phyloP scores from a whole-genome alignment of 495 filamentous ascomycete species.

The Podospora pseudoanserina region DNA sequence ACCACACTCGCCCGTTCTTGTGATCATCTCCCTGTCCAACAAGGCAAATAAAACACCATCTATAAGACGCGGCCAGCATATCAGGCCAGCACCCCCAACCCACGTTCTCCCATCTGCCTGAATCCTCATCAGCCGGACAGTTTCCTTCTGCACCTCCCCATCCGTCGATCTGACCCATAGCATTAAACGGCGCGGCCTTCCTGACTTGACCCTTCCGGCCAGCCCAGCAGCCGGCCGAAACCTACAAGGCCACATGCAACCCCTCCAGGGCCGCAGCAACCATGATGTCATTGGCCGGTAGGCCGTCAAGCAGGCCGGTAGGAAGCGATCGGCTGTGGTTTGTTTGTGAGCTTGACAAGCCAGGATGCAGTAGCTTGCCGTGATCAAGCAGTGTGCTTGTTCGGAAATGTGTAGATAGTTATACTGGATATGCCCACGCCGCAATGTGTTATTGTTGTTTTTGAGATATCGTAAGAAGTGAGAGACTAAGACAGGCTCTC shows the following conservation, averaged over 20 bases:
- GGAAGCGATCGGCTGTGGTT: neutral
- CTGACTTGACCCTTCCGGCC: neutral
- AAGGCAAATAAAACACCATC: too few species aligned
- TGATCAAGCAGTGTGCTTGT: too few species aligned
- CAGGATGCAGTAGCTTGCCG: too few species aligned
- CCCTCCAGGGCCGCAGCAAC: too few species aligned
- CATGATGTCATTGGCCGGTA: neutral
- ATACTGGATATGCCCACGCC: too few species aligned
- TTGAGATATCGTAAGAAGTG: too few species aligned
- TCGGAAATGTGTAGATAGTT: too few species aligned
- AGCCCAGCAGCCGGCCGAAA: neutral
- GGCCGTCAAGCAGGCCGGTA: neutral
- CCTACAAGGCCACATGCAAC: neutral
- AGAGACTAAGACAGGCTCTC: too few species aligned
- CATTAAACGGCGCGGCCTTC: neutral
- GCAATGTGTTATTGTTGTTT: too few species aligned
- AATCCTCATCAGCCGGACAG: neutral
- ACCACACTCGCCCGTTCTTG: too few species aligned
- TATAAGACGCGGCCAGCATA: neutral
- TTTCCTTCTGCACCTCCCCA: neutral
- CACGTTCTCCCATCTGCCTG: neutral
- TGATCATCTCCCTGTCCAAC: too few species aligned
- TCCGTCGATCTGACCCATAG: neutral
- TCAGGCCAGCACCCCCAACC: neutral
- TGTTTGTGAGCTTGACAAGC: neutral